Evolutionary conservation across 2,329 filamentous ascomycete genomes (phyloP).

Genomic region (Nectriaceae sp.): DNA sequence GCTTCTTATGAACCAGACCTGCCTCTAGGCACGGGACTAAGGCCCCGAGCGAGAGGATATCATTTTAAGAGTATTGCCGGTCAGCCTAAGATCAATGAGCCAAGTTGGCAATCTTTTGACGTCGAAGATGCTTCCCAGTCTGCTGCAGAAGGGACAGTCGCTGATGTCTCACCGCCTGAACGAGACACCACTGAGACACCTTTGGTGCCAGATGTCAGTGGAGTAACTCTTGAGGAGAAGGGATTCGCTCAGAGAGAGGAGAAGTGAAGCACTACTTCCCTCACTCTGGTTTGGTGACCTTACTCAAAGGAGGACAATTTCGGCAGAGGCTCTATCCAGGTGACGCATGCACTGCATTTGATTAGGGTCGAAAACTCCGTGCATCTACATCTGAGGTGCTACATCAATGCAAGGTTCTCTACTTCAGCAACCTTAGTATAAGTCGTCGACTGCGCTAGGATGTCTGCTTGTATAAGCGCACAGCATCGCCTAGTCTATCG

Average conservation of each 20-base stretch:
- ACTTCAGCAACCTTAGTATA: no score
- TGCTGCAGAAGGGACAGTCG: constrained; percentile 14
- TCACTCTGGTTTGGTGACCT: no score
- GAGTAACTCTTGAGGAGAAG: constrained; percentile 54
- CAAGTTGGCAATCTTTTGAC: constrained; percentile 63
- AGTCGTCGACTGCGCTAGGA: no score
- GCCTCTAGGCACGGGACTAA: constrained; percentile 72
- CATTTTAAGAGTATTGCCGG: constrained; percentile 73
- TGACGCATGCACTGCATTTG: no score
- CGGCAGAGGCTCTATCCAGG: no score
- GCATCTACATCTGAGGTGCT: no score
- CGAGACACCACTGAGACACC: constrained; percentile 39
- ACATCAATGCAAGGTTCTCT: no score
- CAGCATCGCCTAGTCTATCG: no score
- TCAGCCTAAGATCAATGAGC: constrained; percentile 67
- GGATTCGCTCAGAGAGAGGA: constrained; percentile 55
- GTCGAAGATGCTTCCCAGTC: constrained; percentile 14
- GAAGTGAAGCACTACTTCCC: neutral
- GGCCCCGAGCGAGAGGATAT: constrained; percentile 80
- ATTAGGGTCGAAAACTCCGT: no score
- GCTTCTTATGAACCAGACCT: constrained; percentile 67
- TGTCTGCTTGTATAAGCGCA: no score
- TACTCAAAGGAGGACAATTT: no score
- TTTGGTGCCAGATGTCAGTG: constrained; percentile 47
- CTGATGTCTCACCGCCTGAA: neutral